Percentiles rank a stretch among this genome's conserved stretches.
These are phyloP conservation scores for Aspergillus diversus DNA, from an alignment of 495 filamentous ascomycete species.

Conservation along the genomic window DNA sequence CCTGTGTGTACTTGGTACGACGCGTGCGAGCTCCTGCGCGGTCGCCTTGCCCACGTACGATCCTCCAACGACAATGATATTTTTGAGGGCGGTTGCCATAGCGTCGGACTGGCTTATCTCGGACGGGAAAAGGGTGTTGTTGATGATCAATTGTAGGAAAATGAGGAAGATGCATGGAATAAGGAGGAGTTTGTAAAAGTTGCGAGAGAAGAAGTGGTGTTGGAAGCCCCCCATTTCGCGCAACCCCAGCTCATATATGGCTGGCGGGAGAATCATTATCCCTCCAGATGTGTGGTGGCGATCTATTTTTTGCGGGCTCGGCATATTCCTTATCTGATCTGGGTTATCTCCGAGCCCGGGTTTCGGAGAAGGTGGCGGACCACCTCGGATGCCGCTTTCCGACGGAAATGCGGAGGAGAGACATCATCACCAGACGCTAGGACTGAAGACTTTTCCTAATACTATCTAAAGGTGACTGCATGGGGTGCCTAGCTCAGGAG, in stretches of 20 bases:
- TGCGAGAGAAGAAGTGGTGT: neutral
- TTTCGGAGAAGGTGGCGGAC: neutral
- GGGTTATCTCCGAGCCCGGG: slow-evolving; percentile 17
- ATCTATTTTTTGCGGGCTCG: slow-evolving; percentile 1
- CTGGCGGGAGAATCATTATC: slow-evolving; percentile 17
- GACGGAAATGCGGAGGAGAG: neutral
- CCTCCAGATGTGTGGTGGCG: slow-evolving; percentile 7
- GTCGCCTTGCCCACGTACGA: slow-evolving; percentile 47
- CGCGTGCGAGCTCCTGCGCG: slow-evolving; percentile 41
- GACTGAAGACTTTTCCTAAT: too few species aligned
- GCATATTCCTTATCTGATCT: slow-evolving; percentile 19
- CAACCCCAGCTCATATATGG: slow-evolving; percentile 6
- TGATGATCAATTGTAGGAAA: neutral
- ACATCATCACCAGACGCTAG: neutral
- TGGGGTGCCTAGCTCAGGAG: too few species aligned
- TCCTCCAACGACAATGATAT: slow-evolving; percentile 47
- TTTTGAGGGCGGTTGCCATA: slow-evolving; percentile 34
- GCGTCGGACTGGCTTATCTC: neutral
- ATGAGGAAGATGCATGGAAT: neutral
- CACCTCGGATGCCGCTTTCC: slow-evolving; percentile 1
- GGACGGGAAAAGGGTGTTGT: neutral
- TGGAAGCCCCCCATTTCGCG: neutral
- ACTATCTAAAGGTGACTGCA: too few species aligned
- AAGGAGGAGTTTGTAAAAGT: neutral
- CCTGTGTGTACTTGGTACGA: slow-evolving; percentile 43